These are phyloP conservation scores for Fusarium palustre DNA, from an alignment of 2,329 filamentous ascomycete species.

Conservation along the genomic window DNA sequence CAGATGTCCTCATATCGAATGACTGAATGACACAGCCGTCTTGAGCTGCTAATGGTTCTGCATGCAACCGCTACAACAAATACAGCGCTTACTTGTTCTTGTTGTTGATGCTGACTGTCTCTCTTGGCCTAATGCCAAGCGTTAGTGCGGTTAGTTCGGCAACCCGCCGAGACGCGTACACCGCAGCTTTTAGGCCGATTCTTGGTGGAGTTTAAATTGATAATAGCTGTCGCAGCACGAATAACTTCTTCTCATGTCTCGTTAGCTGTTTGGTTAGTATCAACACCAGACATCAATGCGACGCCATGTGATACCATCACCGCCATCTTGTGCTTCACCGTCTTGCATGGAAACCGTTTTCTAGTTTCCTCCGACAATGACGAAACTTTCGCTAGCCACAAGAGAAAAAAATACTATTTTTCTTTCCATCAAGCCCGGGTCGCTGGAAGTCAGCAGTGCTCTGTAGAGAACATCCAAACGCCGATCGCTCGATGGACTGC, in stretches of 20 bases:
- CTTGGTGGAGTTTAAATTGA: conserved; percentile 3
- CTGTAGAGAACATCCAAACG: background rate
- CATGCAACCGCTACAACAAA: background rate
- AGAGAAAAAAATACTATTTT: background rate
- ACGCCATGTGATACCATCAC: background rate
- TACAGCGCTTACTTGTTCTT: background rate
- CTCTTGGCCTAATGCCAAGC: conserved; percentile 12
- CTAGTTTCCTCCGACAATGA: background rate
- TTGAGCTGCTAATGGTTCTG: background rate
- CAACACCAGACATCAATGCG: background rate
- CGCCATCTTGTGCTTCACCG: background rate
- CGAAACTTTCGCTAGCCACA: background rate
- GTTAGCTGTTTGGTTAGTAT: background rate
- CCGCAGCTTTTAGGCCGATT: background rate
- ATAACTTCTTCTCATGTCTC: background rate
- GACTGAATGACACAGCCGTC: background rate
- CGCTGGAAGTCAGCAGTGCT: background rate
- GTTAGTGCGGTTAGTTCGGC: conserved; percentile 19
- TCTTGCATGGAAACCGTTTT: background rate
- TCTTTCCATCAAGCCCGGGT: background rate
- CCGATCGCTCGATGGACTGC: background rate
- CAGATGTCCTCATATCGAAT: background rate
- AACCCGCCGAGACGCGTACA: conserved; percentile 14
- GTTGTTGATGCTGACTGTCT: background rate
- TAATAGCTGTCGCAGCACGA: background rate